Base-by-base conservation (phyloP, 306 rosid species). In the Rosa chinensis region DNA sequence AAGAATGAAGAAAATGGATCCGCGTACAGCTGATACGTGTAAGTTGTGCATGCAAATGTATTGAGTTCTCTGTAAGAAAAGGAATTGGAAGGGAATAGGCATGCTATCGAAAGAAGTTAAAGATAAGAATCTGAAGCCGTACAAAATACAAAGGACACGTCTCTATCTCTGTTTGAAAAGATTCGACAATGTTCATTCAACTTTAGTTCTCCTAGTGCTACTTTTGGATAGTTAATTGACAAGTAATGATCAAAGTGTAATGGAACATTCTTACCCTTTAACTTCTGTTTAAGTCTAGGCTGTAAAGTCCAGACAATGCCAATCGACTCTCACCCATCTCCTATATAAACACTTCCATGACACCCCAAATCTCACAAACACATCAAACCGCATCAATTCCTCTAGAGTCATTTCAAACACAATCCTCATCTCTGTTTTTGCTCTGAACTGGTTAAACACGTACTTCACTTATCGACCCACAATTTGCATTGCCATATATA, bases 331-430 rank as follows among this genome's bases (percentile, higher is more conserved):
- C 18, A 53, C 37, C 70, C 79, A 79, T 67, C 39, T 72, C 74
- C 94, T 92, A 92, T 92, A 88, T 89, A 92, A 78, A 59, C 70
- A n/a, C 77, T 53, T 53, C 79, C 80, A 74, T 35, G 70, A 70
- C 1, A 10, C 45, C 49, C 75, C 73, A 47, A 56, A 12, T 68
- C 64, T 73, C 77, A 73, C 10, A 89, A n/a, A 56, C 28, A 75
- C 70, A 81, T n/a, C 89, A 82, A 84, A 81, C 61, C 77, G 35
- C 76, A 73, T 7, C 63, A 2, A 7, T n/a, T 8, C 55, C 21
- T 58, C 5, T 10, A 58, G 32, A n/a, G 2, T 50, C 63, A 28
- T 50, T 42, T 14, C 45, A 50, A 28, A 50, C 32, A 58, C 11
- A 21, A 58, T 6, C 25, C 8, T 40, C 17, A 25, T 14, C 4